Evolutionary conservation across 2,329 filamentous ascomycete genomes (phyloP).

Genomic region (Aureobasidium sp.): DNA sequence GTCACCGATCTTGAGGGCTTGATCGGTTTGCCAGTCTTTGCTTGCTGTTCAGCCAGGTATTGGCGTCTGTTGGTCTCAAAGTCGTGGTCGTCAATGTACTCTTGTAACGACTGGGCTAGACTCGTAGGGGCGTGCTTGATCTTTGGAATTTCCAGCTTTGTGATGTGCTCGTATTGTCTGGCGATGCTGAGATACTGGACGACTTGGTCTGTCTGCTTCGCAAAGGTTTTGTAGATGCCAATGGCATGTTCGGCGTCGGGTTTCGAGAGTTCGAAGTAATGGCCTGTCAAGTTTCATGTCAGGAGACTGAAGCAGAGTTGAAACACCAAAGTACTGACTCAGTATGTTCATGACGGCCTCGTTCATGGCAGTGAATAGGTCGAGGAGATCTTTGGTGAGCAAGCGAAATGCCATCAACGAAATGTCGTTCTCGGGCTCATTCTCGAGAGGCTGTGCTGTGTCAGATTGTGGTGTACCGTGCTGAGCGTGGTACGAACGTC

Average conservation of each 20-base stretch:
- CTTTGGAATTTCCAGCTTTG: slow-evolving; percentile 88
- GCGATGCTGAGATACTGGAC: slow-evolving; percentile 84
- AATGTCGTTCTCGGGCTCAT: slow-evolving; percentile 92
- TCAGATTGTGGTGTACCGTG: neutral
- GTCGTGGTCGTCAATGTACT: slow-evolving; percentile 89
- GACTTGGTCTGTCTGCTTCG: slow-evolving; percentile 83
- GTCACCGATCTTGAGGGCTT: neutral
- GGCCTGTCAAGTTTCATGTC: slow-evolving; percentile 48
- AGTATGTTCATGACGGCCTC: slow-evolving; percentile 95
- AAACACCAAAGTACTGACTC: slow-evolving; percentile 47
- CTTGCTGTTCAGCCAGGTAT: slow-evolving; percentile 80
- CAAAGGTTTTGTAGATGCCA: slow-evolving; percentile 85
- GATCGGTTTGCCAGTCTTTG: slow-evolving; percentile 46
- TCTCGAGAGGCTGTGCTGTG: slow-evolving; percentile 61
- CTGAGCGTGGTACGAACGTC: slow-evolving; percentile 54
- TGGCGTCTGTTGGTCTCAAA: slow-evolving; percentile 91
- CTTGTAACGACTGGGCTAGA: slow-evolving; percentile 78
- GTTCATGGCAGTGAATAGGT: slow-evolving; percentile 90
- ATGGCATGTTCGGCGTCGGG: slow-evolving; percentile 87
- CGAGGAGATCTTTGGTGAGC: slow-evolving; percentile 79
- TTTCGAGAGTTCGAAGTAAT: slow-evolving; percentile 98
- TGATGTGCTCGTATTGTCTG: slow-evolving; percentile 84
- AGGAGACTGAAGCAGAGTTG: neutral
- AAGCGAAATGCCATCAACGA: slow-evolving; percentile 88
- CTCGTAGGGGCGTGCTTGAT: slow-evolving; percentile 95